Base-by-base conservation (phyloP, 768 basidiomycete species). In the Lactarius trivialis region DNA sequence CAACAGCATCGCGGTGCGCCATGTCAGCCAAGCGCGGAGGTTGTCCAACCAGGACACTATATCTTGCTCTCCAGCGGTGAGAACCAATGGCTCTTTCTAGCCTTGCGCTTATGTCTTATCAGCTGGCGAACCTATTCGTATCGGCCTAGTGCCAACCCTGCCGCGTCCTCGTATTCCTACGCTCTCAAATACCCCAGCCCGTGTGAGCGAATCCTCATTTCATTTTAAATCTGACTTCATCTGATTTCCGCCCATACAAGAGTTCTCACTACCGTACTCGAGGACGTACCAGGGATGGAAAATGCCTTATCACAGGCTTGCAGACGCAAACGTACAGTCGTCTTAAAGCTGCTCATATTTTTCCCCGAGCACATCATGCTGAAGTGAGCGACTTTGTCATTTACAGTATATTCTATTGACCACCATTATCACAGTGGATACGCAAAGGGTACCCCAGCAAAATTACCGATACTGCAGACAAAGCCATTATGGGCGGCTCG, bases 1-100 rank as follows among this genome's bases (percentile, higher is more conserved):
- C 81, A 32, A 7, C 59, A 55, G 24, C 52, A 36, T 28, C 53
- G 6, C 2, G 60, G 60, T 7, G 52, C 33, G 4, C 33, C 33
- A 34, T 48, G 43, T 48, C 26, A 1, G 17, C n/a, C 53, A 14
- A 19, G 26, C 0, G n/a, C 24, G 17, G 3, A 9, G 24, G n/a
- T 60, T 6, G 53, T 60, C 0, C 52, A 53, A 26, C 32, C 51
- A 7, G 53, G 59, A 21, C 9, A 53, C 28, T 60, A 60, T 15
- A 55, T 60, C 9, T 11, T 55, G 21, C 43, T 55, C 43, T 36
- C 53, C 41, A 37, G 7, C 7, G 26, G 53, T 54, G 26, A 54
- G 59, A 26, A 17, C 14, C 15, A 60, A 34, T 54, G 24, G 24
- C 39, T 33, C 26, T 28, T 32, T 1, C 7, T 37, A 8, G 17